These are phyloP conservation scores for Carex myosuroides DNA, from an alignment of 176 grass and related monocot genomes.

Conservation along the genomic window DNA sequence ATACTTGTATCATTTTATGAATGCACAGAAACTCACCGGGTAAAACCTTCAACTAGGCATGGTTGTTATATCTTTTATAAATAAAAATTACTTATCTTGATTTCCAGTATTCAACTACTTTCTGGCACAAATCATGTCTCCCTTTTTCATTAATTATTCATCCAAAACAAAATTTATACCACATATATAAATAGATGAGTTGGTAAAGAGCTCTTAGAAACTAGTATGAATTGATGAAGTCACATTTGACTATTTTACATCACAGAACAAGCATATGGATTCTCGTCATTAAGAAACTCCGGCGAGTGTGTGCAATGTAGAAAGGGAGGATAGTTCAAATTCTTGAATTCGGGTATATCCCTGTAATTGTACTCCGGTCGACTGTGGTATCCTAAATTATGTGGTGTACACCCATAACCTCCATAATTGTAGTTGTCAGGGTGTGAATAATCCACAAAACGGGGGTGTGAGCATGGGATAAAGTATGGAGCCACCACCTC, in stretches of 20 bases:
- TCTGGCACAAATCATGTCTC: neutral
- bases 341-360: conserved; percentile 28
- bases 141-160: neutral
- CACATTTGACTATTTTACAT: conserved; percentile 39
- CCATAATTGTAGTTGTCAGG: neutral
- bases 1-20: neutral
- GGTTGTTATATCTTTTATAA: neutral
- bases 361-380: conserved; percentile 6
- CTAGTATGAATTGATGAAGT: neutral
- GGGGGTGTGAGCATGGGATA: conserved; percentile 68
- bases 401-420: conserved; percentile 1
- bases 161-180: neutral
- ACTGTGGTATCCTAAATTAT: neutral
- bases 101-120: neutral
- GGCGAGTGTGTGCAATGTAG: conserved; percentile 63
- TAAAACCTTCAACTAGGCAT: neutral
- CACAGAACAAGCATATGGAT: conserved; percentile 57
- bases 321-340: conserved; percentile 42
- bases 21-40: neutral
- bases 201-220: neutral
- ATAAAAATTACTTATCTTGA: neutral
- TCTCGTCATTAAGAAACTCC: conserved; percentile 61
- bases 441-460: conserved; percentile 47
- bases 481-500: conserved; percentile 60
- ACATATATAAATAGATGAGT: neutral